Conservation (phyloP, 805 yeast species). For the Nakazawaea ambrosiae region DNA sequence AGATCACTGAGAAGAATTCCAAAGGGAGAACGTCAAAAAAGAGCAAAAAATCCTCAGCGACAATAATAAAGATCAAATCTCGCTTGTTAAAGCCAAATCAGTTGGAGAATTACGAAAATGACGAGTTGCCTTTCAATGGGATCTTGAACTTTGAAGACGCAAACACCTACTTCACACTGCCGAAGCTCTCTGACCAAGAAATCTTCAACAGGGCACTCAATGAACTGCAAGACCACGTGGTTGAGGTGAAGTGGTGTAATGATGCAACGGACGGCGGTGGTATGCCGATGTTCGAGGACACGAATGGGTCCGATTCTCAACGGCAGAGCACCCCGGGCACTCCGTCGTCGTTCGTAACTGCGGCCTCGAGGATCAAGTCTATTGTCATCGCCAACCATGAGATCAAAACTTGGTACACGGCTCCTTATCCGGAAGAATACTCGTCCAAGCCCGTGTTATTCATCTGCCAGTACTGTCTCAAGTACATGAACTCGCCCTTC, state of each 20-base stretch:
- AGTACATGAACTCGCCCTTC: conserved; percentile 67
- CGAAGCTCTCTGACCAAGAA: conserved; percentile 42
- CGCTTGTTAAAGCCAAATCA: not conserved
- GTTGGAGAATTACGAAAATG: not conserved
- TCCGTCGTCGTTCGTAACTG: conserved; percentile 13
- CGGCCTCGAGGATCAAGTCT: conserved; percentile 40
- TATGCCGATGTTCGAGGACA: too few relatives aligned
- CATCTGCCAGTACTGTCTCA: conserved; percentile 79
- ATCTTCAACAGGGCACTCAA: conserved; percentile 39
- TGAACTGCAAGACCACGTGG: conserved; percentile 16
- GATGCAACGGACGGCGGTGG: conserved; percentile 18
- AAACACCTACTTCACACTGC: conserved; percentile 54
- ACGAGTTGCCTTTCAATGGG: conserved; percentile 65
- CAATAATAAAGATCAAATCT: not conserved
- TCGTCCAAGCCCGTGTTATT: conserved; percentile 54
- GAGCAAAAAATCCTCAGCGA: too few relatives aligned
- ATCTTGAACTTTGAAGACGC: conserved; percentile 52
- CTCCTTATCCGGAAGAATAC: conserved; percentile 90
- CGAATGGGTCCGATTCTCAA: conserved; percentile 15
- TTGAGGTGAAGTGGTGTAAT: too few relatives aligned
- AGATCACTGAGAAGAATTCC: conserved; percentile 18
- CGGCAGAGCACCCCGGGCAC: conserved; percentile 1
- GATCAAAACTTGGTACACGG: conserved; percentile 85
- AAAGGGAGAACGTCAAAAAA: not conserved
- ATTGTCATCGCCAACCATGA: conserved; percentile 68